phyloP scores from a whole-genome alignment of 768 basidiomycete species.

The Mrakia gelida region DNA sequence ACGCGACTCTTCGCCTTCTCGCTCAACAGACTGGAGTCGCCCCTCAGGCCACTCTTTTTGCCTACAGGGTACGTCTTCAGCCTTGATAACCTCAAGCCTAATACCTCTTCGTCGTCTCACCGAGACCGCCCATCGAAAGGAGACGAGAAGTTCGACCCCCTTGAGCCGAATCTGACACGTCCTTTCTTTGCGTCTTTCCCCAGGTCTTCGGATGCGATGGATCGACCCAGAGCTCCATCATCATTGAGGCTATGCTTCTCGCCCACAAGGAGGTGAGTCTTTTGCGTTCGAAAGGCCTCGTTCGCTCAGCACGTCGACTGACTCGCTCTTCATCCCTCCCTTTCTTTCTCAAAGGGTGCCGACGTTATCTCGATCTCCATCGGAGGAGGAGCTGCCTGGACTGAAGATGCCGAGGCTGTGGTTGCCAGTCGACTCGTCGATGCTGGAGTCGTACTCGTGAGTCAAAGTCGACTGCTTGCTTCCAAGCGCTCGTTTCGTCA shows the following conservation, averaged over 20 bases:
- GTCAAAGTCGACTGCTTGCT: neutral
- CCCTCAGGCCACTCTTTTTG: constrained; percentile 54
- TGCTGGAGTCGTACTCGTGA: constrained; percentile 54
- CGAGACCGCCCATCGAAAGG: no score
- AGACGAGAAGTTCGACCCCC: no score
- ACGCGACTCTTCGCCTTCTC: constrained; percentile 61
- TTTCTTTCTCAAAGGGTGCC: constrained; percentile 50
- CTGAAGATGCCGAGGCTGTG: constrained; percentile 54
- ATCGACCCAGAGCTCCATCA: constrained; percentile 44
- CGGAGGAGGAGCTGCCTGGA: constrained; percentile 62
- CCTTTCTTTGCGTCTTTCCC: no score
- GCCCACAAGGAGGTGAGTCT: constrained; percentile 6
- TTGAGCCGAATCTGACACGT: no score
- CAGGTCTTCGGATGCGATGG: constrained; percentile 59
- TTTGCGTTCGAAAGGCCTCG: neutral
- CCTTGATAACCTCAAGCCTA: no score
- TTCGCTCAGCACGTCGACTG: no score
- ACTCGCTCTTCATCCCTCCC: no score
- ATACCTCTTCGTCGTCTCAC: no score
- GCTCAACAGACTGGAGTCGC: constrained; percentile 59
- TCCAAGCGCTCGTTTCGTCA: neutral
- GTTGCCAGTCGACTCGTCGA: constrained; percentile 58
- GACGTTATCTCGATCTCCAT: constrained; percentile 66
- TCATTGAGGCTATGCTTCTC: constrained; percentile 52
- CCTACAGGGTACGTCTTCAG: constrained; percentile 41